Percentiles rank a stretch among this genome's conserved stretches.
phyloP scores from a whole-genome alignment of 371 early-diverging fungal genomes.

The Apophysomyces sp. region DNA sequence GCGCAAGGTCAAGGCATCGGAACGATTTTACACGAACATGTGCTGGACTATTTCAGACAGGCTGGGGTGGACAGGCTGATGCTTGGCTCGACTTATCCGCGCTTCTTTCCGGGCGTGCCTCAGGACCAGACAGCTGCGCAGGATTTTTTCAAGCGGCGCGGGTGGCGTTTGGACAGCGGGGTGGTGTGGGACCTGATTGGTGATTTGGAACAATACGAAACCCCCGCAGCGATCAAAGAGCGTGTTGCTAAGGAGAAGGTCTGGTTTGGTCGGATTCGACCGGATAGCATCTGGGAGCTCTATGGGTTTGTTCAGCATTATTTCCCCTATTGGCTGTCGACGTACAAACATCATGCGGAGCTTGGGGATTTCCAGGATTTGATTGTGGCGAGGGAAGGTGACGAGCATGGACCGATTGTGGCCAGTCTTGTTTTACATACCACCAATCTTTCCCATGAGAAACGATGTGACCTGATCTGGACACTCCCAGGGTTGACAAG shows the following conservation, averaged over 20 bases:
- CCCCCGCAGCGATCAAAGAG: slow-evolving; percentile 15
- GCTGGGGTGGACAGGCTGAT: slow-evolving; percentile 1
- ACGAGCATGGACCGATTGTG: slow-evolving; percentile 27
- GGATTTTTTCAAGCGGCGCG: slow-evolving; percentile 35
- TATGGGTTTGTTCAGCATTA: slow-evolving; percentile 35
- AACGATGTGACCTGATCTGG: slow-evolving; percentile 41
- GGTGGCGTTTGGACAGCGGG: slow-evolving; percentile 22
- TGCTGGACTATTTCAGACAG: slow-evolving; percentile 22
- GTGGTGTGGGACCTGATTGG: slow-evolving; percentile 36
- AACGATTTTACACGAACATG: slow-evolving; percentile 26
- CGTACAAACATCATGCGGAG: slow-evolving; percentile 42
- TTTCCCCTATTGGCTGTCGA: slow-evolving; percentile 40
- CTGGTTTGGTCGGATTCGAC: slow-evolving; percentile 30
- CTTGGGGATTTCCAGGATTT: slow-evolving; percentile 48
- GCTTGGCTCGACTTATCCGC: slow-evolving; percentile 44
- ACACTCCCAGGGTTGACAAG: slow-evolving; percentile 28
- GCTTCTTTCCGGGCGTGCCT: slow-evolving; percentile 51
- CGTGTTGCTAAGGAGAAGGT: slow-evolving; percentile 38
- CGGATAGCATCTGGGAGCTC: slow-evolving; percentile 24
- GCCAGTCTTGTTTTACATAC: slow-evolving; percentile 33
- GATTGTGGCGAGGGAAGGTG: slow-evolving; percentile 34
- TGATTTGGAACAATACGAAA: slow-evolving; percentile 22
- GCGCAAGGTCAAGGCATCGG: slow-evolving; percentile 35
- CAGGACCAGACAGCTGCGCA: slow-evolving; percentile 17
- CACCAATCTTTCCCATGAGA: slow-evolving; percentile 23